These are phyloP conservation scores for Pichia sp. DNA, from an alignment of 1,139 yeast genomes.

Conservation along the genomic window DNA sequence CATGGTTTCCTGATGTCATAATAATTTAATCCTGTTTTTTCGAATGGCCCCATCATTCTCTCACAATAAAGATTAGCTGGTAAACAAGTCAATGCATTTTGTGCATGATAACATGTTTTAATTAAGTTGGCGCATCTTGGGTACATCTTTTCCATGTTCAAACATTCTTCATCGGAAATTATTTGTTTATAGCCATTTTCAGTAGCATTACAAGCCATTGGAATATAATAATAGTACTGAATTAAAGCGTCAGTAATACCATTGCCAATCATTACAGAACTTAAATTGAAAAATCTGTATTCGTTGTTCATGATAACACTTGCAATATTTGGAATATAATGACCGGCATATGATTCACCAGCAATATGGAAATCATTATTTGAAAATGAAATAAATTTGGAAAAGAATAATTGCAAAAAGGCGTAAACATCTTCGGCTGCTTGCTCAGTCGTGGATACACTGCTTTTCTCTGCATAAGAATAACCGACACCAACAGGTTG, in stretches of 20 bases:
- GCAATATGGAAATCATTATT: conserved; percentile 68
- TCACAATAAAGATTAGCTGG: conserved; percentile 43
- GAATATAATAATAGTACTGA: conserved; percentile 63
- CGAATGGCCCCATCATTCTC: conserved; percentile 43
- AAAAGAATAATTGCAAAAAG: conserved; percentile 68
- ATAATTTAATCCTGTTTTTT: conserved; percentile 53
- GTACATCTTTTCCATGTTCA: conserved; percentile 39
- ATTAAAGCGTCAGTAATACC: conserved; percentile 72
- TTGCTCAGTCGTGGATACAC: conserved; percentile 52
- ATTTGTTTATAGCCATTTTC: conserved; percentile 56
- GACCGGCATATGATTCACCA: conserved; percentile 88
- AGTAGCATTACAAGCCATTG: conserved; percentile 58
- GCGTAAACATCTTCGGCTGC: conserved; percentile 78
- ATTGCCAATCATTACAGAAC: conserved; percentile 73
- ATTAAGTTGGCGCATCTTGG: conserved; percentile 50
- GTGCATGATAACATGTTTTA: conserved; percentile 44
- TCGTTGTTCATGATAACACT: conserved; percentile 59
- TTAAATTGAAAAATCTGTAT: conserved; percentile 57
- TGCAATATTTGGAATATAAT: conserved; percentile 75
- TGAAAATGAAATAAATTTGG: conserved; percentile 58
- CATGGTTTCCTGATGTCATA: conserved; percentile 63
- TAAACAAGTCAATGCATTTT: conserved; percentile 40
- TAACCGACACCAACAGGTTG: conserved; percentile 94
- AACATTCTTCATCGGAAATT: conserved; percentile 53
- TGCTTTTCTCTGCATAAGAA: conserved; percentile 46